Evolutionary conservation across 441 rosid species (phyloP).

Genomic region (Bocquillonia castaneifolia): DNA sequence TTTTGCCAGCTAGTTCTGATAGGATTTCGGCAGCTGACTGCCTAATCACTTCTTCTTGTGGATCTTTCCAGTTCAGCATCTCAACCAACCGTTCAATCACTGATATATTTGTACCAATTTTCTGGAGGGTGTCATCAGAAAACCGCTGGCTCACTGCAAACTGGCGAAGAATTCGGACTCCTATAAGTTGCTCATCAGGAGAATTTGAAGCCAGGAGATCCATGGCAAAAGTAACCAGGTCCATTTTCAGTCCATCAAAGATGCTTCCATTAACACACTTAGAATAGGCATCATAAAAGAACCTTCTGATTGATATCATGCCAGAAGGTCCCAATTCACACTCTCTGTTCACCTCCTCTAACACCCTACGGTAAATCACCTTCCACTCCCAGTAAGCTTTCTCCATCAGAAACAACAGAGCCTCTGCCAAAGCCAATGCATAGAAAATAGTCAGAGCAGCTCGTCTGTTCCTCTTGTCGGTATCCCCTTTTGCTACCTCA

Average conservation of each 20-base stretch:
- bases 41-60: conserved; percentile 75
- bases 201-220: conserved; percentile 66
- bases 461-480: conserved; percentile 66
- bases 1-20: conserved; percentile 70
- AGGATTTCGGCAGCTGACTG: conserved; percentile 71
- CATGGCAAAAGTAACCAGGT: conserved; percentile 67
- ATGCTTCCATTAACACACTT: conserved; percentile 78
- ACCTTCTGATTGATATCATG: conserved; percentile 57
- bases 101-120: conserved; percentile 58
- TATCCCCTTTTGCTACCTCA: conserved; percentile 56
- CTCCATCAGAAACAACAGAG: conserved; percentile 68
- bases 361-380: conserved; percentile 48
- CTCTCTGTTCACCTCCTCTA: conserved; percentile 67
- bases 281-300: conserved; percentile 88
- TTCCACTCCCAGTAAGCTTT: conserved; percentile 91
- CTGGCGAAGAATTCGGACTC: conserved; percentile 64
- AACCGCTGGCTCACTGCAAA: conserved; percentile 41
- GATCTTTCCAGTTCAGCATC: conserved; percentile 92
- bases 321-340: conserved; percentile 71
- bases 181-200: conserved; percentile 81
- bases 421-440: conserved; percentile 75
- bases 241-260: conserved; percentile 90
- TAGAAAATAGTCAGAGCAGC: conserved; percentile 75
- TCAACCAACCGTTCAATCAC: conserved; percentile 80
- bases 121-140: conserved; percentile 75